Percentiles rank a stretch among this genome's conserved stretches.
These are phyloP conservation scores for Talaromyces sp. DNA, from an alignment of 2,329 filamentous ascomycete species.

Conservation along the genomic window DNA sequence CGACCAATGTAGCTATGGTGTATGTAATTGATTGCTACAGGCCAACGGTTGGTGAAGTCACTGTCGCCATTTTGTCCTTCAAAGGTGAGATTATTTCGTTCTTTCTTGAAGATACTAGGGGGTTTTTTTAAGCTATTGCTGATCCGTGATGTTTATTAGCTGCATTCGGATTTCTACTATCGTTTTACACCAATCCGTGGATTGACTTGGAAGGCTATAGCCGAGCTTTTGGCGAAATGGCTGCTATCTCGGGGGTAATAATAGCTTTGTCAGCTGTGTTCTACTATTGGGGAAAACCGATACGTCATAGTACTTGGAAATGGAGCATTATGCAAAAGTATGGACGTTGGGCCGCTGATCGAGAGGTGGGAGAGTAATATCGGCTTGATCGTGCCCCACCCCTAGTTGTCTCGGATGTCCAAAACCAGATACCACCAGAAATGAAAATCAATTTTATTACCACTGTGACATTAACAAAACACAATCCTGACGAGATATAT, in stretches of 20 bases:
- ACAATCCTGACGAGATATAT: background rate
- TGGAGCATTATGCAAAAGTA: conserved; percentile 43
- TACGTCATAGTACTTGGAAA: conserved; percentile 44
- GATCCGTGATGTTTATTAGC: conserved; percentile 13
- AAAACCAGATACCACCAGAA: background rate
- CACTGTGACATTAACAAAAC: background rate
- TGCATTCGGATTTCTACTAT: conserved; percentile 54
- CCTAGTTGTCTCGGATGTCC: background rate
- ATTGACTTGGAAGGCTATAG: conserved; percentile 46
- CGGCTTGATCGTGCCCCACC: background rate
- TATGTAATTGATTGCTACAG: conserved; percentile 56
- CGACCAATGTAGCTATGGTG: conserved; percentile 52
- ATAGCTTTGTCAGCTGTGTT: conserved; percentile 47
- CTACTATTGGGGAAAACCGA: conserved; percentile 47
- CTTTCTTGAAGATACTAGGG: background rate
- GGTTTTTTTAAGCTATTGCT: background rate
- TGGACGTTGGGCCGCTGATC: conserved; percentile 48
- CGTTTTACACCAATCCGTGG: conserved; percentile 59
- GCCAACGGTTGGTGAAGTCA: conserved; percentile 53
- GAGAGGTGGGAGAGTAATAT: conserved; percentile 50
- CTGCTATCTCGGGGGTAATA: conserved; percentile 46
- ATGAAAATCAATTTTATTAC: background rate
- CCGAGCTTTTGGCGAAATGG: conserved; percentile 53
- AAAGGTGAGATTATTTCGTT: conserved; percentile 31
- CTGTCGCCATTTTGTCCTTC: conserved; percentile 49